Percentiles rank a stretch among this genome's conserved stretches.
Conservation (phyloP, 495 filamentous ascomycete genomes). For the Astrocystis sublimbata region DNA sequence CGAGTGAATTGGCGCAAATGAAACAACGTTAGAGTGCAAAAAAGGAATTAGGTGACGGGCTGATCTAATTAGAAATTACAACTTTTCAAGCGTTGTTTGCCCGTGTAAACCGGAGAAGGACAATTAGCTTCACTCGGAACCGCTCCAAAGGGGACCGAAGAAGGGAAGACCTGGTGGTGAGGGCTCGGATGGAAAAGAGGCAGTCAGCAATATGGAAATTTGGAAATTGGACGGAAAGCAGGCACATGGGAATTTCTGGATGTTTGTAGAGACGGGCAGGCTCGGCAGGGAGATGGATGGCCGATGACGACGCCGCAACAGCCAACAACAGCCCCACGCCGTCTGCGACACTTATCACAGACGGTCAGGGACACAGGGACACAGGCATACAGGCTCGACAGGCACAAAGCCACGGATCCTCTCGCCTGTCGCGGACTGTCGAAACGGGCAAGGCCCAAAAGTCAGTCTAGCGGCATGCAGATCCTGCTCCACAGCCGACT, state of each 20-base stretch:
- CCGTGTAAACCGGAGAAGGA: not conserved
- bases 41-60: not conserved
- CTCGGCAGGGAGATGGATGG: too few species aligned
- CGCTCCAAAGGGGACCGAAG: not conserved
- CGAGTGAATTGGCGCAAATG: slow-evolving; percentile 8
- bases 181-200: not conserved
- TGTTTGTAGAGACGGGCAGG: not conserved
- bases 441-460: not conserved
- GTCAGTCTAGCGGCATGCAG: not conserved
- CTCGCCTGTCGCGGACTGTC: not conserved
- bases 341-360: slow-evolving; percentile 1
- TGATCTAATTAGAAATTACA: not conserved
- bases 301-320: slow-evolving; percentile 1
- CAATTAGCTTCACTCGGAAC: not conserved
- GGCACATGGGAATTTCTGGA: not conserved
- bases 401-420: not conserved
- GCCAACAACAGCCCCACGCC: slow-evolving; percentile 5
- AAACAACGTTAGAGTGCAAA: not conserved
- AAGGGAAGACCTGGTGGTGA: not conserved
- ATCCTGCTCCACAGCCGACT: not conserved
- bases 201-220: not conserved
- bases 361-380: not conserved
- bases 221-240: not conserved
- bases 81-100: not conserved
- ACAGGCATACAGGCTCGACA: not conserved